Percentiles rank a stretch among this genome's conserved stretches.
These are phyloP conservation scores for Yamadazyma pseudoaaseri DNA, from an alignment of 1,139 yeast species.

Conservation along the genomic window DNA sequence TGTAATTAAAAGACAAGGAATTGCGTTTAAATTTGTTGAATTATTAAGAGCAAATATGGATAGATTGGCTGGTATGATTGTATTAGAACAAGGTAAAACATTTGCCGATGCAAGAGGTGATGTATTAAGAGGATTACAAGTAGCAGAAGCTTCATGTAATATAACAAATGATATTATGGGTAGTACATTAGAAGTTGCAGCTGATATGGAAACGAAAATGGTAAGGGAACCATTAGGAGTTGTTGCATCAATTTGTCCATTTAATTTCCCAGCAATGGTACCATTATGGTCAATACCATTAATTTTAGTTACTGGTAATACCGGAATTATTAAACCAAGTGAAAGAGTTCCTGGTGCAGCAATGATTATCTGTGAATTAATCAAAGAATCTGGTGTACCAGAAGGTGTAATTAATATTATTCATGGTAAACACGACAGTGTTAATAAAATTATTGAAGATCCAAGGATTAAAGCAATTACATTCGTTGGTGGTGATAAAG, in stretches of 20 bases:
- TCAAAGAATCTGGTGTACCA: constrained; percentile 76
- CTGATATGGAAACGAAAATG: constrained; percentile 80
- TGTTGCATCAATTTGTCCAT: constrained; percentile 71
- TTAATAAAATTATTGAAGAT: constrained; percentile 70
- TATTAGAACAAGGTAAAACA: constrained; percentile 80
- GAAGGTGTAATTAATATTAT: constrained; percentile 73
- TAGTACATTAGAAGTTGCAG: constrained; percentile 64
- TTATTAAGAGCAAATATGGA: constrained; percentile 70
- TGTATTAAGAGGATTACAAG: constrained; percentile 77
- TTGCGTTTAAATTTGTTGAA: constrained; percentile 70
- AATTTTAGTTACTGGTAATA: constrained; percentile 74
- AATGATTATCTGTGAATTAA: constrained; percentile 71
- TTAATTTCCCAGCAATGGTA: constrained; percentile 84
- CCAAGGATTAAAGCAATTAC: constrained; percentile 78
- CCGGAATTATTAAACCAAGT: constrained; percentile 73
- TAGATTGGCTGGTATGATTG: constrained; percentile 67
- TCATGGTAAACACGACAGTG: constrained; percentile 77
- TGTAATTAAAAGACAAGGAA: constrained; percentile 69
- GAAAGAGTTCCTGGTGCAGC: constrained; percentile 84
- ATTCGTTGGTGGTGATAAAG: constrained; percentile 76
- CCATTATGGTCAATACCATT: constrained; percentile 83
- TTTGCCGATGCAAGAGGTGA: constrained; percentile 78
- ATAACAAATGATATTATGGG: constrained; percentile 69
- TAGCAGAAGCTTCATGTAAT: constrained; percentile 68
- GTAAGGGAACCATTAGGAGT: constrained; percentile 66